These are phyloP conservation scores for Microsporum canis DNA, from an alignment of 2,329 filamentous ascomycete genomes.

Conservation along the genomic window DNA sequence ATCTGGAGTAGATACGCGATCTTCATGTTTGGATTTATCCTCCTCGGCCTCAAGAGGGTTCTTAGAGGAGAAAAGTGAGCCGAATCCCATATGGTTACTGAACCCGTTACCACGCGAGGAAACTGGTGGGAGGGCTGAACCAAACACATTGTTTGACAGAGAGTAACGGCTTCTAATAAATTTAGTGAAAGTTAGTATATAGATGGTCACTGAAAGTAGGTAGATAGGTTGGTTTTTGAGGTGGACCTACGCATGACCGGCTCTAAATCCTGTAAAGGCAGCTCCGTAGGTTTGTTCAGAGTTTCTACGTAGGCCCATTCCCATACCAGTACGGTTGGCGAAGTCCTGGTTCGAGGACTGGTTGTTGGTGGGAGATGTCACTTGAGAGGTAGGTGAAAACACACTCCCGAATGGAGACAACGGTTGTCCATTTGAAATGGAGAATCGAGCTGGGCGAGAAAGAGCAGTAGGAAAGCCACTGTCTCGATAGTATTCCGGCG, in stretches of 20 bases:
- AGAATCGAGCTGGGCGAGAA: slow-evolving; percentile 77
- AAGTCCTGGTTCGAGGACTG: slow-evolving; percentile 54
- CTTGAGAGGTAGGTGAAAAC: slow-evolving; percentile 61
- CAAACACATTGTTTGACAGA: slow-evolving; percentile 53
- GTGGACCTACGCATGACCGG: slow-evolving; percentile 64
- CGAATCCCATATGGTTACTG: slow-evolving; percentile 43
- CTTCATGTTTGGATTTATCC: slow-evolving; percentile 42
- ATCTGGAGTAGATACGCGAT: slow-evolving; percentile 49
- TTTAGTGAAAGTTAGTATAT: neutral
- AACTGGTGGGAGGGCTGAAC: slow-evolving; percentile 23
- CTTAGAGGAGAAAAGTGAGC: slow-evolving; percentile 72
- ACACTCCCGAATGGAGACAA: slow-evolving; percentile 59
- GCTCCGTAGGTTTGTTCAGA: slow-evolving; percentile 77
- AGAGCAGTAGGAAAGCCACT: slow-evolving; percentile 68
- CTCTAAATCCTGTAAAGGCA: slow-evolving; percentile 52
- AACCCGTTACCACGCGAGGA: slow-evolving; percentile 21
- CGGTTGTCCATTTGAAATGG: slow-evolving; percentile 74
- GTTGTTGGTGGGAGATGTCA: slow-evolving; percentile 53
- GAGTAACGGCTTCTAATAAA: slow-evolving; percentile 63
- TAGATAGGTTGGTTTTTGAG: neutral
- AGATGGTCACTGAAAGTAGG: neutral
- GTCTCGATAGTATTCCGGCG: slow-evolving; percentile 73
- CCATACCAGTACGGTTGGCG: slow-evolving; percentile 57
- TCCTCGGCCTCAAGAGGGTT: slow-evolving; percentile 83
- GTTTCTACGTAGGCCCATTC: slow-evolving; percentile 72